Evolutionary conservation across 345 rosid species (phyloP).

Genomic region (Geranium brycei): DNA sequence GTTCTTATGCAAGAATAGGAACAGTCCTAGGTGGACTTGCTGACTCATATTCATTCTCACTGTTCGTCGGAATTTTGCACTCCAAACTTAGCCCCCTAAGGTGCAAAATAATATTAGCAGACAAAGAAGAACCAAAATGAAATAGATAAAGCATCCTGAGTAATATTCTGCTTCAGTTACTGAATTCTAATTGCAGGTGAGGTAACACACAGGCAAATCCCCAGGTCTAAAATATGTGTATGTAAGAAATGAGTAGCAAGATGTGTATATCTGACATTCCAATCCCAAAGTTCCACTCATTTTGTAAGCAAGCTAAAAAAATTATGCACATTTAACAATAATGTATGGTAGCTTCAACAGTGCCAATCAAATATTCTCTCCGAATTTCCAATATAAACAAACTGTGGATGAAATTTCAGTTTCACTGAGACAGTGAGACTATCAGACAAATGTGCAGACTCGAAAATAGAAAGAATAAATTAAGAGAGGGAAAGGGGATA

Average conservation of each 20-base stretch:
- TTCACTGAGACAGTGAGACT: too few relatives aligned
- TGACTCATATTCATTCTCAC: not conserved
- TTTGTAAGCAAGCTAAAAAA: not conserved
- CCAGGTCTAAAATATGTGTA: not conserved
- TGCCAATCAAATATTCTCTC: not conserved
- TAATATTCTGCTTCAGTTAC: not conserved
- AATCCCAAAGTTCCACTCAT: not conserved
- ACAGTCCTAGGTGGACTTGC: not conserved
- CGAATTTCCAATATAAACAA: not conserved
- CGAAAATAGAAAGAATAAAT: not conserved
- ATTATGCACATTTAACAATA: too few relatives aligned
- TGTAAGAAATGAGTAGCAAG: not conserved
- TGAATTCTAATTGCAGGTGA: not conserved
- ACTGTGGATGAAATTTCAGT: not conserved
- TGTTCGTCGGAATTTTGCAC: not conserved
- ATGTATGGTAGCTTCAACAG: not conserved
- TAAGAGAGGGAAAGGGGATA: not conserved
- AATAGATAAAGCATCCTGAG: not conserved
- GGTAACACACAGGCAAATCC: not conserved
- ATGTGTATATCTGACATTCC: not conserved
- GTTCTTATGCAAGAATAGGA: slow-evolving; percentile 3
- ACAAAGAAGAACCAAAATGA: not conserved
- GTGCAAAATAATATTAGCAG: not conserved
- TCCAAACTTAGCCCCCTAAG: not conserved
- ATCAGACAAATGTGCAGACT: not conserved